Evolutionary conservation across 208 protist genomes (phyloP), one percentile per base, ranked within the genome.

Genomic region (Acanthamoeba healyi): DNA sequence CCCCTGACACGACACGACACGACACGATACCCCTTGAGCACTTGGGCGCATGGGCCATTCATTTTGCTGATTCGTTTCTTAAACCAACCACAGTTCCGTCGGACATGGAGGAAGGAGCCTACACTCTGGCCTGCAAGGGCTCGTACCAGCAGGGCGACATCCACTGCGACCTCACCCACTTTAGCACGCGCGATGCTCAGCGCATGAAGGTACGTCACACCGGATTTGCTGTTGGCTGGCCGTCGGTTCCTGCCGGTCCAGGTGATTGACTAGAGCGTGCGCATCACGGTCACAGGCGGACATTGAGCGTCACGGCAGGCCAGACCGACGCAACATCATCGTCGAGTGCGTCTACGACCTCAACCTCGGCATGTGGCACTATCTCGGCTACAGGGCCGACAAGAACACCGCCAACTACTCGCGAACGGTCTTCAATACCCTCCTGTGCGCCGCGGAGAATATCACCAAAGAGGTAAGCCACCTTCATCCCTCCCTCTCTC

Each of bases 381-480:
- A 82, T 26, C 24, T 82, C 14, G 72, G 38, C 72, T 54, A 36
- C n/a, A 9, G 61, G 7, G 42, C 38, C 19, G 72, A 82, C 38
- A 82, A 82, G 42, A 82, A 26, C 42, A 42, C 10, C 34, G 38
- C 72, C 72, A 82, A 82, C 72, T 54, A 32, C 38, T 54, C 42
- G 24, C 34, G 42, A 7, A 82, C 72, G 9, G 72, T 29, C 17
- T 82, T 82, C 72, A 82, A 82, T 32, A 51, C 72, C 29, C 34
- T 82, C n/a, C 19, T 82, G 9, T 42, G 38, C 42, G 38, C 42
- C 38, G 72, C 72, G 10, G 72, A 82, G 38, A 82, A 82, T 32
- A 82, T 82, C 72, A 82, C 72, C 72, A 82, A 82, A 46, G 72
- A 82, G n/a, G 72, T 54, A 24, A 12, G 72, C 63, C 26, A 44